Evolutionary conservation across 306 rosid species (phyloP).

Genomic region (Vicia sativa): DNA sequence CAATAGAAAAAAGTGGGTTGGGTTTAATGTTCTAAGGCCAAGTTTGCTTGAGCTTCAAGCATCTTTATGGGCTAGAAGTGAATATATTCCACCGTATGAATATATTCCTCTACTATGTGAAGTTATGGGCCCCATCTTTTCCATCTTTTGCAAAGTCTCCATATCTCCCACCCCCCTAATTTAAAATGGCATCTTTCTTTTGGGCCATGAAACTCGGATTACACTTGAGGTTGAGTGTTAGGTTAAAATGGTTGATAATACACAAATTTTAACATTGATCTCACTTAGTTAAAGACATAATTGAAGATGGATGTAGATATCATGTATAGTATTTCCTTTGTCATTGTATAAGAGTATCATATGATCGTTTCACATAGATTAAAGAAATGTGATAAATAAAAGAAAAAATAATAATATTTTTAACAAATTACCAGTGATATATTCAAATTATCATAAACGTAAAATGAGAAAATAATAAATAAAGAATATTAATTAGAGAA

Average conservation of each 20-base stretch:
- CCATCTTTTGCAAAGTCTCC: conserved; percentile 39
- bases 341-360: too few species aligned
- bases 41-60: conserved; percentile 98
- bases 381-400: too few species aligned
- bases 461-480: too few species aligned
- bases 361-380: too few species aligned
- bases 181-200: conserved; percentile 12
- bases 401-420: too few species aligned
- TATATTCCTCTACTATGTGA: conserved; percentile 74
- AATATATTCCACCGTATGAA: conserved; percentile 84
- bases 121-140: conserved; percentile 66
- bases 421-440: too few species aligned
- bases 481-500: too few species aligned
- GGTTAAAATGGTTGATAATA: background rate
- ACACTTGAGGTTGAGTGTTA: background rate
- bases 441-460: too few species aligned
- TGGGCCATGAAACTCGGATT: conserved; percentile 8
- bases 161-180: conserved; percentile 1
- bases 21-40: conserved; percentile 68
- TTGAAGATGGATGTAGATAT: background rate
- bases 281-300: background rate
- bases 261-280: background rate
- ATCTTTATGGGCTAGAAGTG: conserved; percentile 67
- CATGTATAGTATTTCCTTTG: too few species aligned
- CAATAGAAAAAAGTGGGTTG: conserved; percentile 55